Evolutionary conservation across 306 rosid species (phyloP), one percentile per base, ranked within the genome.

Genomic region (Ochetophila trinervis): DNA sequence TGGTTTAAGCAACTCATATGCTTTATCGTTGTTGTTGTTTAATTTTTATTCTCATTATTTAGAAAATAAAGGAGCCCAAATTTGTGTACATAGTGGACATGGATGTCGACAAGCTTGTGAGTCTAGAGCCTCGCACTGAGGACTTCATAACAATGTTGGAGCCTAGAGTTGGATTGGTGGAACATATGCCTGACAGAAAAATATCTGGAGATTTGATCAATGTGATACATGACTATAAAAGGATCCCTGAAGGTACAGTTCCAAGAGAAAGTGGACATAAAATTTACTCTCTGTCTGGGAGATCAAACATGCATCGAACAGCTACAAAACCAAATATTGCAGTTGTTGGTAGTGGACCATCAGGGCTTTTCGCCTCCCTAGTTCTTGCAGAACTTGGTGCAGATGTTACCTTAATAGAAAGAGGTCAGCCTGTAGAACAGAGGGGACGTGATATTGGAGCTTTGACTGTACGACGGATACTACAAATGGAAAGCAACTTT

Each of bases 371-470:
- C 70, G 87, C 97, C 53, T 59, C 96, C 54, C 91, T 93, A 71
- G 97, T 87, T 75, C 96, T 93, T 69, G 96, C 96, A 5, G 96
- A 90, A 79, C 70, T 87, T 73, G 99, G 95, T 64, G 97, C 97
- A 57, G 91, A 86, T 74, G 94, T 93, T 54, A 89, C 98, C n/a
- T 70, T 93, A 57, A 83, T 93, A 72, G 98, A 93, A 87, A 87
- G 98, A 86, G 98, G 98, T 51, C 97, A 90, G 78, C 86, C 98
- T 0, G 98, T 93, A 24, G 98, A 93, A 60, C 89, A 82, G 75
- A 83, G 98, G 77, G 98, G 98, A 59, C 89, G 90, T 47, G 97
- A 93, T 73, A 93, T 93, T 73, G 97, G 97, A 66, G 97, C 94
- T 78, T 68, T 89, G 65, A 65, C 86, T 15, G 96, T 85, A 60